Percentiles rank a stretch among this genome's conserved stretches.
phyloP scores from a whole-genome alignment of 768 basidiomycete genomes.

The Mycena alexandri region DNA sequence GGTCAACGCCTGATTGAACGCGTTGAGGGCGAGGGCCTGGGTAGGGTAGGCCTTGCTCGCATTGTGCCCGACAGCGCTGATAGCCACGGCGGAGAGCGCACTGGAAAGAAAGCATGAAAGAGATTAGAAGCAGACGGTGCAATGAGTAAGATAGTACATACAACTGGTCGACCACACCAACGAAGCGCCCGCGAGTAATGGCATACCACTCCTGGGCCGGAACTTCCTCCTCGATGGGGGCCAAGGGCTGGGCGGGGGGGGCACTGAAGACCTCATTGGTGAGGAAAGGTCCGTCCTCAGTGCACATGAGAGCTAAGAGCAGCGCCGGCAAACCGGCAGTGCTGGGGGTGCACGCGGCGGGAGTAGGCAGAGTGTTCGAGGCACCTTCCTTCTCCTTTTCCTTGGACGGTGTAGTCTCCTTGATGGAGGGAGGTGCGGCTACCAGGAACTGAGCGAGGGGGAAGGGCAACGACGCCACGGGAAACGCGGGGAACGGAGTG shows the following conservation, averaged over 20 bases:
- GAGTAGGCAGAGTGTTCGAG: no score
- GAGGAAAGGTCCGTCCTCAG: neutral
- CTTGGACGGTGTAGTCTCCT: neutral
- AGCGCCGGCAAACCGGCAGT: neutral
- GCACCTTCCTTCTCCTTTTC: no score
- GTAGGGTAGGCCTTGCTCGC: constrained; percentile 11
- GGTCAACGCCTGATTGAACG: constrained; percentile 18
- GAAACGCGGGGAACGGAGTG: no score
- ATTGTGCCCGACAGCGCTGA: constrained; percentile 6
- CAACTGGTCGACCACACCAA: constrained; percentile 10
- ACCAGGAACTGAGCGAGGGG: no score
- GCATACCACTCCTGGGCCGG: constrained; percentile 3
- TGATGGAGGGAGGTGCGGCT: no score
- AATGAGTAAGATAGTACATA: neutral
- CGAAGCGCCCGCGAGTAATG: constrained; percentile 5
- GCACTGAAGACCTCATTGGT: neutral
- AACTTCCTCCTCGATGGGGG: neutral
- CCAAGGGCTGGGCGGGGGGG: neutral
- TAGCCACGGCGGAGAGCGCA: neutral
- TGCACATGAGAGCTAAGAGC: neutral
- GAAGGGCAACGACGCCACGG: no score
- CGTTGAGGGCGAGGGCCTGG: constrained; percentile 1
- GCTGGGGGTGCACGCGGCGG: no score
- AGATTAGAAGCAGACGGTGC: neutral
- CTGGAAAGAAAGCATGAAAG: constrained; percentile 1